Conservation (phyloP, 768 basidiomycete genomes). For the Hydnum rufescens region DNA sequence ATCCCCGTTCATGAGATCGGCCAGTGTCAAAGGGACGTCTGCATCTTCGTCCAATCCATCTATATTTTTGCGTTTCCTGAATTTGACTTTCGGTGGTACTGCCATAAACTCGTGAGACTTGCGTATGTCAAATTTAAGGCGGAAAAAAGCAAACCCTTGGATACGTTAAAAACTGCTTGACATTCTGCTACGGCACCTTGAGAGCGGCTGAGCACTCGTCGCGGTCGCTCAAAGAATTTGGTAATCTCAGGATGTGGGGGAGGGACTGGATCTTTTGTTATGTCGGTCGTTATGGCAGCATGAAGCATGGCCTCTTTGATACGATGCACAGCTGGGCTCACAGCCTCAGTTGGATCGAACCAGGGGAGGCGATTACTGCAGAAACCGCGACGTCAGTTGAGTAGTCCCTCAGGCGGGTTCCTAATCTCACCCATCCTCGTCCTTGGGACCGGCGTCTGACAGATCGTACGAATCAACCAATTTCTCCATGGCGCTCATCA, state of each 20-base stretch:
- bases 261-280: constrained; percentile 54
- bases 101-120: constrained; percentile 40
- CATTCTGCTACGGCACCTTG: constrained; percentile 36
- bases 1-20: constrained; percentile 6
- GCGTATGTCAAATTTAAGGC: constrained; percentile 20
- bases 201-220: constrained; percentile 40
- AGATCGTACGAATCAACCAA: constrained; percentile 85
- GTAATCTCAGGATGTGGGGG: constrained; percentile 70
- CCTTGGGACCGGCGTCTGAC: constrained; percentile 49
- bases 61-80: constrained; percentile 9
- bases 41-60: neutral
- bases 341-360: constrained; percentile 61
- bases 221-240: constrained; percentile 71
- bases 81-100: constrained; percentile 17
- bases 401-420: neutral
- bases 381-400: neutral
- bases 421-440: constrained; percentile 51
- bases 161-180: constrained; percentile 51
- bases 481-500: constrained; percentile 62
- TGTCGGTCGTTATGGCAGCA: constrained; percentile 53
- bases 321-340: constrained; percentile 79
- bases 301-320: constrained; percentile 89
- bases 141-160: constrained; percentile 33
- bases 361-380: constrained; percentile 41
- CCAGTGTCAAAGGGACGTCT: constrained; percentile 3